Percentiles rank a stretch among this genome's conserved stretches.
Evolutionary conservation across 1,284 basidiomycete genomes (phyloP).

Genomic region (Leccinum solheimii): DNA sequence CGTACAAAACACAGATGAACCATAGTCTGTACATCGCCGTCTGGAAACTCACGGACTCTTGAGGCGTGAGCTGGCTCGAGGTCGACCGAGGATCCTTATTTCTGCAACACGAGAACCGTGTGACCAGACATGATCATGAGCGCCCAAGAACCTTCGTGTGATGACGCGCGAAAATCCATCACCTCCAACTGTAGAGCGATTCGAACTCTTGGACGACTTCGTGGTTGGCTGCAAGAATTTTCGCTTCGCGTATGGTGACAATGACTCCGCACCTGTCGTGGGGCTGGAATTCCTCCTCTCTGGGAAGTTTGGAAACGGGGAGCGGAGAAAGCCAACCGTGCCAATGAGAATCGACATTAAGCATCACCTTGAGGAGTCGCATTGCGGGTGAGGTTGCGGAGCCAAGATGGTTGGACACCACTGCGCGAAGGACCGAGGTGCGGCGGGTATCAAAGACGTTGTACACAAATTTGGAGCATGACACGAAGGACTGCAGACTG

Average conservation of each 20-base stretch:
- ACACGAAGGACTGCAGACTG: constrained; percentile 31
- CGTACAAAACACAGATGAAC: constrained; percentile 27
- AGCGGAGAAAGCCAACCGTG: constrained; percentile 18
- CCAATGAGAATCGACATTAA: constrained; percentile 14
- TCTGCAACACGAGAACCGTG: constrained; percentile 10
- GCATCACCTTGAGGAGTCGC: constrained; percentile 25
- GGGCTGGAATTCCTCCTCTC: constrained; percentile 11
- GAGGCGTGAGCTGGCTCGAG: constrained; percentile 24
- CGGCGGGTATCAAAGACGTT: constrained; percentile 36
- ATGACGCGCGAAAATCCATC: not conserved
- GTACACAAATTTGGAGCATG: constrained; percentile 35
- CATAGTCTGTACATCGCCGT: constrained; percentile 38
- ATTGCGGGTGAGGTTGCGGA: constrained; percentile 35
- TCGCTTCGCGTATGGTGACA: constrained; percentile 10
- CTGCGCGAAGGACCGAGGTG: constrained; percentile 33
- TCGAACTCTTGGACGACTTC: constrained; percentile 29
- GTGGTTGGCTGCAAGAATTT: constrained; percentile 23
- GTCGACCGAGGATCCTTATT: constrained; percentile 35
- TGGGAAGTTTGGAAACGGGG: constrained; percentile 6
- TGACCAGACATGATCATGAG: constrained; percentile 1
- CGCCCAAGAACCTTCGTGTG: not conserved
- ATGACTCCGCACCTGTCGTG: not conserved
- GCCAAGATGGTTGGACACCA: constrained; percentile 39
- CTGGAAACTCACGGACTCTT: constrained; percentile 35
- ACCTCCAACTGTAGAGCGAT: constrained; percentile 41